Evolutionary conservation across 129 eudicot genomes (phyloP).

Genomic region (Deinandra increscens): DNA sequence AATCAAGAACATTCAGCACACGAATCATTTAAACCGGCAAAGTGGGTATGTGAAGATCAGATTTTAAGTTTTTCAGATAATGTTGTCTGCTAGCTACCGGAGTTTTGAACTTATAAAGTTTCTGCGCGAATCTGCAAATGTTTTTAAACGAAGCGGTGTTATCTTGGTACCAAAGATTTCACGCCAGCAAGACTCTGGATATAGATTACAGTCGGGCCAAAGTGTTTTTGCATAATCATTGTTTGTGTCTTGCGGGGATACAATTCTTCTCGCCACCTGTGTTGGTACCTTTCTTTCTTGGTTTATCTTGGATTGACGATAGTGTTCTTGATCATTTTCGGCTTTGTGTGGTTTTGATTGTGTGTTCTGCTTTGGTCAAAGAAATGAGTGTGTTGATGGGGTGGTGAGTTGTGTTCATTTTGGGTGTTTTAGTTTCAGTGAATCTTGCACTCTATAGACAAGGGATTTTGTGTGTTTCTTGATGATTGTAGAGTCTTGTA

Average conservation of each 20-base stretch:
- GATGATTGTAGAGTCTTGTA: constrained; percentile 31
- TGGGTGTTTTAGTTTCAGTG: constrained; percentile 57
- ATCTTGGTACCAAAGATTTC: constrained; percentile 96
- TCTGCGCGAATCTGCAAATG: constrained; percentile 70
- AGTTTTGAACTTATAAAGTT: constrained; percentile 45
- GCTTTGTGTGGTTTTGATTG: constrained; percentile 43
- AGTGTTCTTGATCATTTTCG: constrained; percentile 47
- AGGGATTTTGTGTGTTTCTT: constrained; percentile 79
- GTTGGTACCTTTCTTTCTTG: constrained; percentile 73
- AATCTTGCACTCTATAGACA: constrained; percentile 66
- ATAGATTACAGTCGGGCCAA: constrained; percentile 86
- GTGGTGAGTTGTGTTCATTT: constrained; percentile 83
- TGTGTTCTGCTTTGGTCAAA: constrained; percentile 57
- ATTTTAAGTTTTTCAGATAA: constrained; percentile 56
- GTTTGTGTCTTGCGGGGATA: constrained; percentile 70
- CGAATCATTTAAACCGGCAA: constrained; percentile 51
- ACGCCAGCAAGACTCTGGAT: constrained; percentile 81
- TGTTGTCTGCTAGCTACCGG: constrained; percentile 69
- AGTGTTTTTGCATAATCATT: constrained; percentile 90
- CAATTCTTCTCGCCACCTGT: constrained; percentile 75
- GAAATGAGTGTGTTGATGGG: constrained; percentile 79
- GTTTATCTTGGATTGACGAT: constrained; percentile 63
- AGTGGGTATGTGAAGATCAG: constrained; percentile 62
- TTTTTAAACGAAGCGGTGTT: constrained; percentile 88
- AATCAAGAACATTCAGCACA: constrained; percentile 14